A percentile compares a stretch with the other conserved stretches of the same genome.
phyloP scores from a whole-genome alignment of 805 yeast species.

The Metschnikowia reukaufii region DNA sequence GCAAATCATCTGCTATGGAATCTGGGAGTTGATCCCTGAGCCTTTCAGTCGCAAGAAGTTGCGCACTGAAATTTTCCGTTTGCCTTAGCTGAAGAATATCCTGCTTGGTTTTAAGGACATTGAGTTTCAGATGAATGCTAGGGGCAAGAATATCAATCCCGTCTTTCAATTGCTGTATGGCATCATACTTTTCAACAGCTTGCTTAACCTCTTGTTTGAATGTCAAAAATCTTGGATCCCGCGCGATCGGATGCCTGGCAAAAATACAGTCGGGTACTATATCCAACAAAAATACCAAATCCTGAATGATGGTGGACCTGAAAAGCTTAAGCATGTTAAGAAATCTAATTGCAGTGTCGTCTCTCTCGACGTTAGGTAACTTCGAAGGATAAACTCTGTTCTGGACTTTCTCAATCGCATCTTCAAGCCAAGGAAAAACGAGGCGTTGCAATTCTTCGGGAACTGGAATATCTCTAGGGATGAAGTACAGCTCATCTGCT shows the following conservation, averaged over 20 bases:
- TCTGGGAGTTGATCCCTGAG: background rate
- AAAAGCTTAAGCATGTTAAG: conserved; percentile 5
- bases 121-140: background rate
- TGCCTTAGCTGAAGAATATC: background rate
- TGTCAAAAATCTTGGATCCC: background rate
- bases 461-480: conserved; percentile 1
- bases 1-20: background rate
- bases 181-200: background rate
- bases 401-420: background rate
- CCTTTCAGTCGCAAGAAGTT: background rate
- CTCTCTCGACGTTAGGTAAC: background rate
- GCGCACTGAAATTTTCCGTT: background rate
- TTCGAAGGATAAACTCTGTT: background rate
- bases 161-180: background rate
- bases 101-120: background rate
- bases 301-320: conserved; percentile 8
- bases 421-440: conserved; percentile 9
- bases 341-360: background rate
- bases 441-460: conserved; percentile 1
- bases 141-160: background rate
- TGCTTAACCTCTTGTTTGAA: background rate
- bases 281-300: conserved; percentile 8
- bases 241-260: background rate
- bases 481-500: conserved; percentile 3
- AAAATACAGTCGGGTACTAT: conserved; percentile 1